Evolutionary conservation across 2,329 filamentous ascomycete species (phyloP), one percentile per base, ranked within the genome.

Genomic region (Cladorrhinum sp.): DNA sequence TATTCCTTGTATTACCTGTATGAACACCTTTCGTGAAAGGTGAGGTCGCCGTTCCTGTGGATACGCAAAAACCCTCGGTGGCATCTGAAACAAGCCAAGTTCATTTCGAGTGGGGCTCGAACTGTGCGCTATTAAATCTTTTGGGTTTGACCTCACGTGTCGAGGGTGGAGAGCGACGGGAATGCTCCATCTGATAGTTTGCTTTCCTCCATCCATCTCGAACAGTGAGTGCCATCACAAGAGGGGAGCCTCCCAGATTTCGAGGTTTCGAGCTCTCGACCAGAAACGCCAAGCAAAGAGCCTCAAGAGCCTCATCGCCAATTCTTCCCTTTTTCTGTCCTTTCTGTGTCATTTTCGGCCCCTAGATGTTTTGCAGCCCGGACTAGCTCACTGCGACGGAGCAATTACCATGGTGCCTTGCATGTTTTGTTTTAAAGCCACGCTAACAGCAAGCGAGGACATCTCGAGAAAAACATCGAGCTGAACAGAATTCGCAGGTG

Each of bases 41-140:
- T 41, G 36, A 55, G 25, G 23, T 25, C 20, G n/a, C 8, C 38
- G 38, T 48, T 55, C 36, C 53, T 45, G 53, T 55, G 53, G 53
- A 55, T 32, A 56, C 53, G 36, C 38, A 49, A 36, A 49, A 49
- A 22, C 53, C 20, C 53, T 56, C 53, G 53, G 38, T 49, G 53
- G 5, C 18, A 56, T 56, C 53, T 56, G 53, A 56, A 56, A 56
- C 53, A 49, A 29, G 53, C 53, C 53, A 56, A 56, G 41, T 56
- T 49, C 32, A 22, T 45, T 24, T 29, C 25, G 53, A 48, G 53
- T 49, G 53, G 53, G 53, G 53, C 29, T 36, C 41, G 53, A 23
- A 20, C 38, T 32, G 53, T 48, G 53, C 53, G 53, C 53, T 56
- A 56, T 49, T 56, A 56, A 56, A 45, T 56, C 18, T 45, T 45